A percentile compares a stretch with the other conserved stretches of the same genome.
phyloP scores from a whole-genome alignment of 2,329 filamentous ascomycete species.

The Atkinsonella hypoxylon region DNA sequence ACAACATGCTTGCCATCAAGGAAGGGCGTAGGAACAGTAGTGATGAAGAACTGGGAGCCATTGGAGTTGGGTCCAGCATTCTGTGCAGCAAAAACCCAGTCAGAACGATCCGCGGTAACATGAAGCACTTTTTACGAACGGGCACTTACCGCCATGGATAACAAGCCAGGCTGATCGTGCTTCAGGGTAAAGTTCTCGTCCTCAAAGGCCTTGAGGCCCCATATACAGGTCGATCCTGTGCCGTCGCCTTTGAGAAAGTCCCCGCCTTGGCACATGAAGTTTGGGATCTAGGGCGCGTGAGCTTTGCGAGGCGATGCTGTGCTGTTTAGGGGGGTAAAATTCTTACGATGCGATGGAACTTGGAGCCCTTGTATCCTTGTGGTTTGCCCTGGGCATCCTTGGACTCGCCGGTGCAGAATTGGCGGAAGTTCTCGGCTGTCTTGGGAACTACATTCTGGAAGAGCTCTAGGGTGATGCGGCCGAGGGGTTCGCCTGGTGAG shows the following conservation, averaged over 20 bases:
- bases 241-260: conserved; percentile 93
- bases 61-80: conserved; percentile 90
- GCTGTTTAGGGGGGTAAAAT: background rate
- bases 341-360: conserved; percentile 85
- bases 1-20: conserved; percentile 91
- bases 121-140: too few species aligned
- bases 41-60: conserved; percentile 96
- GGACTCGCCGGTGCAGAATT: conserved; percentile 90
- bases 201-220: conserved; percentile 69
- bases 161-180: conserved; percentile 67
- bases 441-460: conserved; percentile 74
- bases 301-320: background rate
- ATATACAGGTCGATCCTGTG: conserved; percentile 79
- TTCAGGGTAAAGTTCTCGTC: conserved; percentile 82
- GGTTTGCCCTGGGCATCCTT: conserved; percentile 66
- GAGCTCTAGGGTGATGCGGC: conserved; percentile 81
- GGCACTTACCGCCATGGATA: conserved; percentile 86
- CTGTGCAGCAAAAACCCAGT: conserved; percentile 34
- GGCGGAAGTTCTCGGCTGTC: conserved; percentile 93
- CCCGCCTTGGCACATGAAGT: conserved; percentile 96
- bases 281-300: conserved; percentile 56
- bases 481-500: conserved; percentile 65
- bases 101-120: too few species aligned
- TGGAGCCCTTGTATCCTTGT: conserved; percentile 88
- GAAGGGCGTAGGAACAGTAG: conserved; percentile 74